Evolutionary conservation across 2,329 filamentous ascomycete genomes (phyloP), one percentile per base, ranked within the genome.

Genomic region (Talaromyces verruculosus): DNA sequence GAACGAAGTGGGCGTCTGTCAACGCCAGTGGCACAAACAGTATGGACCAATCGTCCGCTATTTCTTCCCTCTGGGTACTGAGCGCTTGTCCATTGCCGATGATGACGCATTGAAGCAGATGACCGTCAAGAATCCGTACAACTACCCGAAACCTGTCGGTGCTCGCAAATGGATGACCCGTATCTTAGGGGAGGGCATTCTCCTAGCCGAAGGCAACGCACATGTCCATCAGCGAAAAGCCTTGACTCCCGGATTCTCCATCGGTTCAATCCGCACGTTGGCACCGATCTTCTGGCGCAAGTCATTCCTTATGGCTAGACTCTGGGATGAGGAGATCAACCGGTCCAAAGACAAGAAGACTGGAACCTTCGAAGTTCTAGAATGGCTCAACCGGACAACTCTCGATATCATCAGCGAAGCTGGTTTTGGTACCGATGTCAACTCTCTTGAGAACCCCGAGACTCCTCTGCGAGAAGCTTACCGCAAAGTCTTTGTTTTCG

Each of bases 61-160:
- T 67, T 82, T 80, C 74, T 82, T 82, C 65, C 81, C 80, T 28
- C 79, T 82, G 43, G 81, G 80, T 59, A 74, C 76, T 28, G 80
- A 82, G 70, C 75, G 80, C 45, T 74, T 82, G 8, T 79, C 80
- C 3, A 71, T 82, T 53, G 79, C 80, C 66, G 79, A 81, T 57
- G 79, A 82, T 63, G 78, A 79, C 60, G 78, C 78, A 17, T 75
- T 82, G 55, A 78, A 79, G 69, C 78, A 82, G 63, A 79, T 82
- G 76, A 81, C 79, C 0, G 72, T 80, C 67, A 76, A 76, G 67
- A 79, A 80, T 71, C 77, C 78, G 0, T 80, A 80, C 71, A 78
- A 77, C 71, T 79, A 76, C 67, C 75, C 76, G 5, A 79, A 79
- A 64, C 75, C 76, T 19, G 69, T 76, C 0, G 76, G 78, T 17